A percentile compares a stretch with the other conserved stretches of the same genome.
Conservation (phyloP, 2,329 filamentous ascomycete genomes). For the Rhinocladiella mackenziei region DNA sequence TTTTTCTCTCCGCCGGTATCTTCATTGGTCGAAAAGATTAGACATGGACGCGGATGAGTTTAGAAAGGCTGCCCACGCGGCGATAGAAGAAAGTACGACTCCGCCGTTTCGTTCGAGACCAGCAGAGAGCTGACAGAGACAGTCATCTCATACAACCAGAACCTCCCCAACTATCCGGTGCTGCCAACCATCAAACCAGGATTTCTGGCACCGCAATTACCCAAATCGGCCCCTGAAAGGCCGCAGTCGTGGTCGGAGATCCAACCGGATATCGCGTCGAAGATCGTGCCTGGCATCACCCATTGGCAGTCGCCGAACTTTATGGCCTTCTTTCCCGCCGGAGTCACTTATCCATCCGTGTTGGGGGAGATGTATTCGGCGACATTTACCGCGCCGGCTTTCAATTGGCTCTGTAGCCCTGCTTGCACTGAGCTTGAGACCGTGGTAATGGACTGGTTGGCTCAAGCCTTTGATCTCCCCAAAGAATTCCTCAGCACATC, state of each 20-base stretch:
- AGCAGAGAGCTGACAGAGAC: constrained; percentile 21
- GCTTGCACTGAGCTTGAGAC: constrained; percentile 92
- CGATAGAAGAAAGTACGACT: constrained; percentile 73
- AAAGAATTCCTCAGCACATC: constrained; percentile 68
- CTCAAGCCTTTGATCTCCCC: constrained; percentile 69
- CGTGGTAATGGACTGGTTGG: constrained; percentile 87
- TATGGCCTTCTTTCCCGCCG: constrained; percentile 91
- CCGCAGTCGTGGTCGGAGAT: constrained; percentile 71
- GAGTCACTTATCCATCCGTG: constrained; percentile 74
- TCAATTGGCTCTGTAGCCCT: constrained; percentile 96
- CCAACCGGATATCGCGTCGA: constrained; percentile 73
- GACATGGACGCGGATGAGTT: constrained; percentile 77
- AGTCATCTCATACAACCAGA: constrained; percentile 84
- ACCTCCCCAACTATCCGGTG: constrained; percentile 65
- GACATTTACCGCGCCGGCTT: constrained; percentile 82
- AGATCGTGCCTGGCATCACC: constrained; percentile 87
- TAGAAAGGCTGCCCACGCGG: constrained; percentile 67
- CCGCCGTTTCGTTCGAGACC: not conserved
- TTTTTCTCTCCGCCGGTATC: not conserved
- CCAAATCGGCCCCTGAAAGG: constrained; percentile 62
- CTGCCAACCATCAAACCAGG: constrained; percentile 76
- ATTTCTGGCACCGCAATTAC: constrained; percentile 77
- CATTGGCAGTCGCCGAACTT: constrained; percentile 95
- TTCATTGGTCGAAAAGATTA: constrained; percentile 5
- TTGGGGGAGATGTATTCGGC: constrained; percentile 89